Evolutionary conservation across 768 basidiomycete species (phyloP).

Genomic region (Nevesoporus exiguus): DNA sequence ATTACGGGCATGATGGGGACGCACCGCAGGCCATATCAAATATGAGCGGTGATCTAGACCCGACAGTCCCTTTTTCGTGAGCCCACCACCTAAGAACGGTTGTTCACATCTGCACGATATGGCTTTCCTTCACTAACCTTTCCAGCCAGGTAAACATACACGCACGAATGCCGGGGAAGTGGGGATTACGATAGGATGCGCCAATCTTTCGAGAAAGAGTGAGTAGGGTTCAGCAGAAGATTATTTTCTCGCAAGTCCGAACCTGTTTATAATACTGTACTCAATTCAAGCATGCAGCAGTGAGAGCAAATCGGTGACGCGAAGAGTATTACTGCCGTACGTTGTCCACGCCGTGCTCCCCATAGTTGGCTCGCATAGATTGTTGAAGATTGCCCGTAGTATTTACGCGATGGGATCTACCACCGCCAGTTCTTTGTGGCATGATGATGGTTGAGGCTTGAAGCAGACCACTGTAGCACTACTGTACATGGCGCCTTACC

Average conservation of each 20-base stretch:
- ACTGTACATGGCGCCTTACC: too few relatives aligned
- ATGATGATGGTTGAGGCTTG: background rate
- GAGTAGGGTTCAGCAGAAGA: background rate
- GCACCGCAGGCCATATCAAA: constrained; percentile 32
- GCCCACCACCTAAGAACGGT: constrained; percentile 27
- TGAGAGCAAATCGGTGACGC: constrained; percentile 1
- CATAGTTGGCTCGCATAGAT: constrained; percentile 53
- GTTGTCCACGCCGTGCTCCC: constrained; percentile 56
- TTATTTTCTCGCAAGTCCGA: background rate
- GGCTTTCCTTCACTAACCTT: constrained; percentile 32
- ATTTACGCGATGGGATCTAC: constrained; percentile 23
- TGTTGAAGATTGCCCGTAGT: constrained; percentile 27
- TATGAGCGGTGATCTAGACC: constrained; percentile 19
- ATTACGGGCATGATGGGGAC: background rate
- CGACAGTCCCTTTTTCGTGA: constrained; percentile 12
- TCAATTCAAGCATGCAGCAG: background rate
- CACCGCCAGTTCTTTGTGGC: constrained; percentile 4
- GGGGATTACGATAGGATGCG: constrained; percentile 69
- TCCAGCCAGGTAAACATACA: constrained; percentile 53
- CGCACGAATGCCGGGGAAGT: constrained; percentile 61
- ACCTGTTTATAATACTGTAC: constrained; percentile 31
- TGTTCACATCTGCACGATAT: background rate
- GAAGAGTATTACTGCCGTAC: constrained; percentile 30
- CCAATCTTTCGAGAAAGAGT: constrained; percentile 40
- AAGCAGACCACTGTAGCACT: too few relatives aligned